phyloP scores from a whole-genome alignment of 306 rosid genomes.

The Prunus campanulata region DNA sequence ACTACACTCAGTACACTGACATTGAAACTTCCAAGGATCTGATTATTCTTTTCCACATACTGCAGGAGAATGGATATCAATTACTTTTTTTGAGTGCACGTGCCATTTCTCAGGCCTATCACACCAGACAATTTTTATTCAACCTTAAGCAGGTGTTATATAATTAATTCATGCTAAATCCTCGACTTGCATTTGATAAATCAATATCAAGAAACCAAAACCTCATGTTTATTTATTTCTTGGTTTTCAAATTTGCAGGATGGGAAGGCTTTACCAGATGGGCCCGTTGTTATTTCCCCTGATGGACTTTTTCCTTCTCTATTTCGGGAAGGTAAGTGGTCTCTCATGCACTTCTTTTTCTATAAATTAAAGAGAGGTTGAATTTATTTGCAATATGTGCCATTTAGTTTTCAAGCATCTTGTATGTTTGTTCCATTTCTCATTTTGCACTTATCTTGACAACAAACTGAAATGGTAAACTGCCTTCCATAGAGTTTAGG shows the following conservation, averaged over 20 bases:
- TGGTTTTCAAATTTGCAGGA: conserved; percentile 49
- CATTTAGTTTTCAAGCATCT: neutral
- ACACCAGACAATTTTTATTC: conserved; percentile 78
- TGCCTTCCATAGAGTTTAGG: neutral
- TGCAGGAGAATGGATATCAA: conserved; percentile 95
- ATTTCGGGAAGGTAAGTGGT: conserved; percentile 80
- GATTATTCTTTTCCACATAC: conserved; percentile 19
- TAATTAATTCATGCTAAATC: conserved; percentile 23
- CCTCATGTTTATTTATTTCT: conserved; percentile 13
- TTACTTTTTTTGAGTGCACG: conserved; percentile 98
- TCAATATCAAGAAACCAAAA: neutral
- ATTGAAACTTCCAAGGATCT: neutral
- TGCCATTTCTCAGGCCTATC: conserved; percentile 87
- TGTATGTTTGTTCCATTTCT: neutral
- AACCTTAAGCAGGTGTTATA: conserved; percentile 83
- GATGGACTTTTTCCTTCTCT: conserved; percentile 96
- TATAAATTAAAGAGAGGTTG: neutral
- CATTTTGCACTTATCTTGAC: neutral
- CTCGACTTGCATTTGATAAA: conserved; percentile 16
- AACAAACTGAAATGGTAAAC: neutral
- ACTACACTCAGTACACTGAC: neutral
- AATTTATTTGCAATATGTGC: neutral
- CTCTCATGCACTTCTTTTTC: neutral
- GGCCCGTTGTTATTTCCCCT: conserved; percentile 96
- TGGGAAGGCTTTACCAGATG: conserved; percentile 90